Evolutionary conservation across 148 eudicot genomes (phyloP), one percentile per base, ranked within the genome.

Genomic region (Rhododendron griersonianum): DNA sequence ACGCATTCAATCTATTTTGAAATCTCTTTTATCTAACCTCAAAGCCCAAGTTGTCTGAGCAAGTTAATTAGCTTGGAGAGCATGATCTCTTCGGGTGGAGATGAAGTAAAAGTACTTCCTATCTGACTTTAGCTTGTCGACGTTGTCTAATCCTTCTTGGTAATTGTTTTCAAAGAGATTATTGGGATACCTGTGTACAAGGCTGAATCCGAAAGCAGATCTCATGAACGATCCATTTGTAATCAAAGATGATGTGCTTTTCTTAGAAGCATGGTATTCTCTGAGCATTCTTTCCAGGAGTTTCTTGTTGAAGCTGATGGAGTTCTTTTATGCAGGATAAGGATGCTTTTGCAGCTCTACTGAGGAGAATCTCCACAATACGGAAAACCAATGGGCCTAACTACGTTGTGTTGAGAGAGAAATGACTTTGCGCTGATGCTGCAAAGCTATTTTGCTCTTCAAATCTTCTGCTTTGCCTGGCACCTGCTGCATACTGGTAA

Each of bases 301-400:
- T 55, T 57, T 59, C 23, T 86, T 53, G 15, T 41, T 55, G 63
- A 61, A 47, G 37, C 16, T 25, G 57, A 33, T 82, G 57, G 39
- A 28, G 11, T 53, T 76, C 16, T 21, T 83, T 41, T 78, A 39
- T 86, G 92, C 93, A 96, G 99, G 99, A 96, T 89, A 96, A 96
- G 92, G 91, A 89, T 85, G 99, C 98, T 45, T 96, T 96, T 87
- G 98, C 99, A 1, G 96, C 90, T 13, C 91, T 94, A 55, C 77
- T 96, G 86, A 94, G 94, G 90, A 92, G 94, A 90, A 96, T 96
- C 47, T 95, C 99, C 59, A 96, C 89, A 86, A 95, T 96, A 84
- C 96, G 92, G 89, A 96, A 95, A 91, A 93, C 90, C 7, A 93
- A 92, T 73, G 98, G 94, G 61, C 86, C 89, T 51, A 93, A 80